phyloP scores from a whole-genome alignment of 1,284 basidiomycete species.

The Papiliotrema laurentii region DNA sequence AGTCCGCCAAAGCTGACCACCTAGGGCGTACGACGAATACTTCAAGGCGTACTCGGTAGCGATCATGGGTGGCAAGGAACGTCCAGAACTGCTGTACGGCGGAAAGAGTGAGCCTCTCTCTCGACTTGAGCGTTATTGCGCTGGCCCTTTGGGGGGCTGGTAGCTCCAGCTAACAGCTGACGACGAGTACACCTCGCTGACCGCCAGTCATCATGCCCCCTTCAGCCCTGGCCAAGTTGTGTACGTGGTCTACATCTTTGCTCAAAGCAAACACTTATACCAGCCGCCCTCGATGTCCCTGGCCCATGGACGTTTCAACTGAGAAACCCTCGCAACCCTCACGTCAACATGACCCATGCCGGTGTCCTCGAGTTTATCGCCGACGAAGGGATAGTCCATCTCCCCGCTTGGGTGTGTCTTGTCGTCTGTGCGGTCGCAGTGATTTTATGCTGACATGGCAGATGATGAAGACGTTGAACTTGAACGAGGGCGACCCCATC shows the following conservation, averaged over 20 bases:
- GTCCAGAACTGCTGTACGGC: conserved; percentile 58
- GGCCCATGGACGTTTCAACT: conserved; percentile 95
- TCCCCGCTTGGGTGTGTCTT: conserved; percentile 78
- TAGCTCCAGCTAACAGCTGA: neutral
- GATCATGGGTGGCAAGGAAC: conserved; percentile 44
- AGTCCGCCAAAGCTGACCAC: conserved; percentile 2
- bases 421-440: neutral
- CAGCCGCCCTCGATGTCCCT: conserved; percentile 78
- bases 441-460: conserved; percentile 20
- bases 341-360: conserved; percentile 78
- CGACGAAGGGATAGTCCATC: conserved; percentile 89
- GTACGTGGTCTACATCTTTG: conserved; percentile 39
- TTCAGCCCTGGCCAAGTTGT: conserved; percentile 83
- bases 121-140: no score
- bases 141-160: neutral
- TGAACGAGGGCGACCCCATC: conserved; percentile 93
- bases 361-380: conserved; percentile 99
- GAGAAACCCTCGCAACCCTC: conserved; percentile 79
- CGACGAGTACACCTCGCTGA: conserved; percentile 6
- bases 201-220: conserved; percentile 90
- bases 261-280: neutral
- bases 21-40: conserved; percentile 47
- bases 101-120: conserved; percentile 78
- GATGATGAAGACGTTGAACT: conserved; percentile 91
- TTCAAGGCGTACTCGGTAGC: conserved; percentile 50